Conservation (phyloP, 106 monocot species). For the Vanilla planifolia region DNA sequence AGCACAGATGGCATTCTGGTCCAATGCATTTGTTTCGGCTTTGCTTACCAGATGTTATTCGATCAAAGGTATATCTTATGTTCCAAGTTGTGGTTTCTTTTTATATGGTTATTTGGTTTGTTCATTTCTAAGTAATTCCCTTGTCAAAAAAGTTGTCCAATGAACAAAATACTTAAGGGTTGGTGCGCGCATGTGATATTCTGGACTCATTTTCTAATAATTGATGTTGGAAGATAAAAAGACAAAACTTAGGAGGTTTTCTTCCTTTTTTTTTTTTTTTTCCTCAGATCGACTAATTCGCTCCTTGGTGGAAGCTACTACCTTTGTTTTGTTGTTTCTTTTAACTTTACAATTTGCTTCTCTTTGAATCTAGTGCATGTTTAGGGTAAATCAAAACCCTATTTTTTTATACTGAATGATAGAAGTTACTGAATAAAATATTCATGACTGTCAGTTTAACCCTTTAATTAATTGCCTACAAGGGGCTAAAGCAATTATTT, state of each 20-base stretch:
- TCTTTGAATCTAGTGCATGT: too few species aligned
- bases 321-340: too few species aligned
- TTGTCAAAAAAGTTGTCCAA: too few species aligned
- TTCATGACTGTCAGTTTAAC: too few species aligned
- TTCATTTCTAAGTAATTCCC: too few species aligned
- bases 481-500: too few species aligned
- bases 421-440: too few species aligned
- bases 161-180: neutral
- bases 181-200: neutral
- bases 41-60: conserved; percentile 71
- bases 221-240: neutral
- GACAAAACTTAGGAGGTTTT: neutral
- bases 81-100: neutral
- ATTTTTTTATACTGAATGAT: too few species aligned
- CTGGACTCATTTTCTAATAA: neutral
- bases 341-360: too few species aligned
- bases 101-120: neutral
- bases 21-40: conserved; percentile 95
- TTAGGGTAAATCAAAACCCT: too few species aligned
- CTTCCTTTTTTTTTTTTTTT: neutral
- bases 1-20: conserved; percentile 96
- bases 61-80: conserved; percentile 52
- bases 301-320: neutral
- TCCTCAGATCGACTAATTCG: neutral
- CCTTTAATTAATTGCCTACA: too few species aligned